Percentiles rank a stretch among this genome's conserved stretches.
These are phyloP conservation scores for Meira nashicola DNA, from an alignment of 1,284 basidiomycete species.

Conservation along the genomic window DNA sequence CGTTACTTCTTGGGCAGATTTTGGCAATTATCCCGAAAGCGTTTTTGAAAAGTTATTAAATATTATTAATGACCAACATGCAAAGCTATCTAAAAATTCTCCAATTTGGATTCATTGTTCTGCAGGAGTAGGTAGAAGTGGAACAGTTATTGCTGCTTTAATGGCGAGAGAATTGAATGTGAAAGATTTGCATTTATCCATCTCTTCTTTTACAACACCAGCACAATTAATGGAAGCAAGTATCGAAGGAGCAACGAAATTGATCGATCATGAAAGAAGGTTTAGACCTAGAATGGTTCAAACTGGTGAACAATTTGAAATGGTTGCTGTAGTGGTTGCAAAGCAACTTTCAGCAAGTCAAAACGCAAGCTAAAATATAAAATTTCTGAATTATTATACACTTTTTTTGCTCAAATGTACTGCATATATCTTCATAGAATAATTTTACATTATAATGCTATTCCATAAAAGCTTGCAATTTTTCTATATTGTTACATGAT, in stretches of 20 bases:
- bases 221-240: not conserved
- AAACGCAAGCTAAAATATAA: not conserved
- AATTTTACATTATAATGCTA: not conserved
- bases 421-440: not conserved
- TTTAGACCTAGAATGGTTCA: constrained; percentile 42
- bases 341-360: not conserved
- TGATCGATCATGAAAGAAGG: constrained; percentile 32
- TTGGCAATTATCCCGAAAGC: constrained; percentile 62
- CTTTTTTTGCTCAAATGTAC: not conserved
- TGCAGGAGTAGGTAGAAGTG: constrained; percentile 56
- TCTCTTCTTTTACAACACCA: not conserved
- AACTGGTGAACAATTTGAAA: constrained; percentile 30
- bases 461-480: too few species aligned
- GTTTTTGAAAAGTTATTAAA: constrained; percentile 27
- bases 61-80: constrained; percentile 24
- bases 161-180: constrained; percentile 17
- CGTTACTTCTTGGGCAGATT: constrained; percentile 75
- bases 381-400: not conserved
- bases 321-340: not conserved
- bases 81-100: constrained; percentile 54
- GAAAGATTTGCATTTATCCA: not conserved
- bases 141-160: constrained; percentile 57
- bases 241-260: not conserved
- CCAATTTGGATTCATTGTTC: constrained; percentile 75
- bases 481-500: not conserved